These are phyloP conservation scores for Boletus reticulatus DNA, from an alignment of 768 basidiomycete species.

Conservation along the genomic window DNA sequence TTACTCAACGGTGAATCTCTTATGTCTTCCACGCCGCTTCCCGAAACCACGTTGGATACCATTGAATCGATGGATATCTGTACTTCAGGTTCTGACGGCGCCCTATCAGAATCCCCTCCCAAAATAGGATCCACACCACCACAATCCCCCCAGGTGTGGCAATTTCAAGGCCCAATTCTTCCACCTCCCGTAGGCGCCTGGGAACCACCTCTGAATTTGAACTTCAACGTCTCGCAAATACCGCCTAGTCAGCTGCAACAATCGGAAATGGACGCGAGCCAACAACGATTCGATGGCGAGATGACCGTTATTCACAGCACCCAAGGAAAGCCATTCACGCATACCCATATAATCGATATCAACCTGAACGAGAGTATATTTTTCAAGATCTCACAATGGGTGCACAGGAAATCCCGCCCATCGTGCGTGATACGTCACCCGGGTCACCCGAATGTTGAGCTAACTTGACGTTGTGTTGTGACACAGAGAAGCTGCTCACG, in stretches of 20 bases:
- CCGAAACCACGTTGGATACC: background rate
- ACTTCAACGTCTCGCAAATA: constrained; percentile 12
- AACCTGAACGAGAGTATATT: constrained; percentile 28
- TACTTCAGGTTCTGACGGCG: background rate
- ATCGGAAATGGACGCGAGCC: background rate
- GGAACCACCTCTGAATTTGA: constrained; percentile 16
- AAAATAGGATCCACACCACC: background rate
- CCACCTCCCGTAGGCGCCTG: constrained; percentile 9
- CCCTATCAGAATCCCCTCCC: background rate
- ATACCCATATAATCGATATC: constrained; percentile 26
- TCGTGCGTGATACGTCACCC: constrained; percentile 29
- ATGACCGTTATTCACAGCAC: constrained; percentile 20
- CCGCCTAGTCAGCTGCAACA: background rate
- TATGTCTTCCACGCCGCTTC: background rate
- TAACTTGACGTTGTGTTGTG: background rate
- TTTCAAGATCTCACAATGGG: constrained; percentile 36
- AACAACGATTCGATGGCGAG: constrained; percentile 12
- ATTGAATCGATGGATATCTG: constrained; percentile 1
- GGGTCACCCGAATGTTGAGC: background rate
- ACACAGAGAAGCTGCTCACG: constrained; percentile 32
- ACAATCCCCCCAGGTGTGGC: background rate
- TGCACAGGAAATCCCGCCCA: constrained; percentile 25
- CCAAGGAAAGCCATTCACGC: constrained; percentile 19
- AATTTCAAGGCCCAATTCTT: constrained; percentile 5
- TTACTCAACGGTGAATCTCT: background rate